These are phyloP conservation scores for Chaetomium sp. DNA, from an alignment of 2,329 filamentous ascomycete genomes.

Conservation along the genomic window DNA sequence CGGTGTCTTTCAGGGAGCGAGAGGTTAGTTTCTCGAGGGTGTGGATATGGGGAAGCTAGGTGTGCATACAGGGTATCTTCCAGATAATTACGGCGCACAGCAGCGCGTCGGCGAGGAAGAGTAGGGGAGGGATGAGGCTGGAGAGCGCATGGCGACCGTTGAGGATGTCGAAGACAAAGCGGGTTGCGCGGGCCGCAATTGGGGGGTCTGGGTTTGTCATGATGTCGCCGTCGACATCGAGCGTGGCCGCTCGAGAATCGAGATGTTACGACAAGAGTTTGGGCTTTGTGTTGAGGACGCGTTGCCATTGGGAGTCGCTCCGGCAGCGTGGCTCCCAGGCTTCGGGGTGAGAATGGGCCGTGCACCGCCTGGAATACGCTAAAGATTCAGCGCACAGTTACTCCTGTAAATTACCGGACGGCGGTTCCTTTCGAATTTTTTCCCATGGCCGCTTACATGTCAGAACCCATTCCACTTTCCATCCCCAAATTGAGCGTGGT, in stretches of 20 bases:
- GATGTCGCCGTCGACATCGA: neutral
- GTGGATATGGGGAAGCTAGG: neutral
- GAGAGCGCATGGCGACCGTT: constrained; percentile 46
- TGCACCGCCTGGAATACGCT: too few relatives aligned
- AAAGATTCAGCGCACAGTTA: too few relatives aligned
- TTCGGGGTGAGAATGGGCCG: too few relatives aligned
- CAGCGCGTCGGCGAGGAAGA: constrained; percentile 63
- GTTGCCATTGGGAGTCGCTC: neutral
- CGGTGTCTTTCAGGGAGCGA: constrained; percentile 58
- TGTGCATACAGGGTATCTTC: constrained; percentile 70
- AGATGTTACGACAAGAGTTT: neutral
- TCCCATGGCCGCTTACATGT: too few relatives aligned
- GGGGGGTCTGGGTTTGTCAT: constrained; percentile 19
- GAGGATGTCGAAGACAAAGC: constrained; percentile 37
- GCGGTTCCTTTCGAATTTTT: too few relatives aligned
- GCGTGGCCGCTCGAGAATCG: too few relatives aligned
- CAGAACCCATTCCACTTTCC: too few relatives aligned
- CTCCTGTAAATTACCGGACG: too few relatives aligned
- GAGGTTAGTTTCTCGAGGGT: constrained; percentile 9
- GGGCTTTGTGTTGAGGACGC: neutral
- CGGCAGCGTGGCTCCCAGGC: too few relatives aligned
- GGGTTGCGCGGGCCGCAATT: constrained; percentile 25
- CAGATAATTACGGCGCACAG: constrained; percentile 70
- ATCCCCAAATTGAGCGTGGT: too few relatives aligned
- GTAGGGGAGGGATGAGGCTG: constrained; percentile 46